Evolutionary conservation across 148 eudicot genomes (phyloP), one percentile per base, ranked within the genome.

Genomic region (Chenopodium formosanum): DNA sequence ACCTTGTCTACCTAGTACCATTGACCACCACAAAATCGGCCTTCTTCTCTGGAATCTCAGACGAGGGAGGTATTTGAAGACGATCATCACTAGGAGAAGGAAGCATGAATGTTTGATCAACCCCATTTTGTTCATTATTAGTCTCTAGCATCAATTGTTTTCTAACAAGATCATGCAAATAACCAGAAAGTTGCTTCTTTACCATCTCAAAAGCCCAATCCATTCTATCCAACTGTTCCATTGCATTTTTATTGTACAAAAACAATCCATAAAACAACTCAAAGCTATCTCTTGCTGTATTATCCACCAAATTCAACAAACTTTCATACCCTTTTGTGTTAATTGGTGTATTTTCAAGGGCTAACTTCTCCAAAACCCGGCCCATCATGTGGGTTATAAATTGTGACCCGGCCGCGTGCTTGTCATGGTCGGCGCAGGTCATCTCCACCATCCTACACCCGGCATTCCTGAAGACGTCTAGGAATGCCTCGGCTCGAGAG

Each of bases 381-480:
- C 98, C 96, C 89, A 85, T 87, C 60, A 94, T 90, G 84, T 92
- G 98, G 3, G 98, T 94, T 23, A 94, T 91, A 68, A 94, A 94
- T 77, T 94, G 96, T 0, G 95, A 86, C 20, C 89, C 92, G 12
- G 97, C 97, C 1, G 92, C 95, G 19, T 94, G 84, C 29, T 34
- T 73, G 77, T 93, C 97, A 60, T 93, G 97, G 60, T 91, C 93
- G 4, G 88, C 90, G 81, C 97, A 94, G 0, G 81, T 84, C 98
- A 94, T 94, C 60, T 92, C 96, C 48, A 81, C 91, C 94, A 94
- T 92, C 27, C 84, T 65, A 76, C 98, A 94, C 70, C 98, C 96
- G 60, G 90, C 93, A 37, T 80, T 79, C 58, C 82, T 74, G 4
- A 92, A 94, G 14, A 86, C 44, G 50, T 88, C 88, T 7, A 94